Conservation (phyloP, 2,329 filamentous ascomycete genomes). For the Trichophyton rubrum region DNA sequence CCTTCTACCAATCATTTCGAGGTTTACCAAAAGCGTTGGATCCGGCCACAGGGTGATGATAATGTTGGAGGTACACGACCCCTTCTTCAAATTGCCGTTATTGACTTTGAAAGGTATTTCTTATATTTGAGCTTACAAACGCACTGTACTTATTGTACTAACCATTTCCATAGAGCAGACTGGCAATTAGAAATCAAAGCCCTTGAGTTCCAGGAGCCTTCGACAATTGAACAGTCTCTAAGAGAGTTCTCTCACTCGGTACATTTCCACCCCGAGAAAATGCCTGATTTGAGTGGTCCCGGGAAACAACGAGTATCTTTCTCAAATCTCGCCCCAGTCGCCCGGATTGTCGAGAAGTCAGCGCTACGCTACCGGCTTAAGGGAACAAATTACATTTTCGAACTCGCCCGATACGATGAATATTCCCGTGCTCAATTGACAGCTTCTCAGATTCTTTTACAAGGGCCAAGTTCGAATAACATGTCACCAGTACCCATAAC, state of each 20-base stretch:
- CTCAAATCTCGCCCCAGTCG: slow-evolving; percentile 17
- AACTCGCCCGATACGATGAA: slow-evolving; percentile 32
- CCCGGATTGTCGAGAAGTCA: slow-evolving; percentile 28
- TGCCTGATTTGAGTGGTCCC: slow-evolving; percentile 16
- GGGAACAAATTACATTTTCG: slow-evolving; percentile 31
- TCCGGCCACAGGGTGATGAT: slow-evolving; percentile 19
- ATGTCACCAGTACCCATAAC: slow-evolving; percentile 19
- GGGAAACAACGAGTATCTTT: slow-evolving; percentile 23
- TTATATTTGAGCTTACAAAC: background rate
- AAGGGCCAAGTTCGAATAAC: background rate
- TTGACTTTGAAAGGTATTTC: slow-evolving; percentile 27
- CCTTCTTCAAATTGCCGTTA: slow-evolving; percentile 25
- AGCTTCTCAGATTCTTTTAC: background rate
- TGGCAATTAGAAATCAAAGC: slow-evolving; percentile 32
- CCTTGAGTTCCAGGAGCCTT: slow-evolving; percentile 25
- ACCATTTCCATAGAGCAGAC: slow-evolving; percentile 22
- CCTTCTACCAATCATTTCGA: slow-evolving; percentile 24
- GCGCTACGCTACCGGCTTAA: slow-evolving; percentile 29
- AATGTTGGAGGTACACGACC: slow-evolving; percentile 16
- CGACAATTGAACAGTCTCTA: slow-evolving; percentile 19
- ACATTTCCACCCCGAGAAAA: slow-evolving; percentile 15
- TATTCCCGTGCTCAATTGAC: slow-evolving; percentile 15
- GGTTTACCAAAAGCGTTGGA: slow-evolving; percentile 25
- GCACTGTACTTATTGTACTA: background rate
- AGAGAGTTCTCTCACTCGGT: slow-evolving; percentile 22